Base-by-base conservation (phyloP, 306 rosid genomes). In the Trifolium subterraneum region DNA sequence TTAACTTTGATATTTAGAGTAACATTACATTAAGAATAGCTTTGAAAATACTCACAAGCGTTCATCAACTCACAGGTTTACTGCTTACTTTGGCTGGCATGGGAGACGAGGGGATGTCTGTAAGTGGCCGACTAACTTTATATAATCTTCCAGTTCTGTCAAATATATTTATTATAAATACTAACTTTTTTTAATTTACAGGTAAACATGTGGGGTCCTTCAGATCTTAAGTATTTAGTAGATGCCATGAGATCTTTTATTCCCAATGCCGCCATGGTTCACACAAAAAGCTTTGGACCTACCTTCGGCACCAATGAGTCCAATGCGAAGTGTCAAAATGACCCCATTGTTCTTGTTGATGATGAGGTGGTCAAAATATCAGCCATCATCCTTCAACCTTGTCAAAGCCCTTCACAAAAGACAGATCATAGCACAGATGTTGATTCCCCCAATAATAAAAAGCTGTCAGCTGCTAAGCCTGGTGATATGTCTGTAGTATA, bases 251-350 rank as follows among this genome's bases (percentile, higher is more conserved):
- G 66, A 79, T 88, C 87, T 76, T 93, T 93, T 76, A 83, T 93
- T 76, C 98, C 92, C 79, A 84, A 82, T 79, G 97, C 95, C 82
- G 95, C 94, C 81, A 91, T 94, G 98, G 93, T 91, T 85, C 87
- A 94, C 88, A 94, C 98, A 29, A 80, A 74, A 86, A 91, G 97
- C 85, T 94, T 91, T 78, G 98, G 89, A 44, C 90, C 91, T 10
- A 44, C 67, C 45, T 70, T 62, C 7, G 23, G 65, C 80, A 71
- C 83, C 10, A 58, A 74, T 52, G 87, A 68, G 50, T 55, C 80
- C 56, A 8, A 71, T 74, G 65, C 67, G 71, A 62, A 69, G 15
- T 42, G 47, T 73, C 78, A 54, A 74, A 80, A 73, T 81, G 81
- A 88, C 29, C 88, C 98, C 61, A 80, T 91, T 79, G 91, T 91